phyloP scores from a whole-genome alignment of 108 stramenopile genomes.

The Chaetoceros tenuissimus region DNA sequence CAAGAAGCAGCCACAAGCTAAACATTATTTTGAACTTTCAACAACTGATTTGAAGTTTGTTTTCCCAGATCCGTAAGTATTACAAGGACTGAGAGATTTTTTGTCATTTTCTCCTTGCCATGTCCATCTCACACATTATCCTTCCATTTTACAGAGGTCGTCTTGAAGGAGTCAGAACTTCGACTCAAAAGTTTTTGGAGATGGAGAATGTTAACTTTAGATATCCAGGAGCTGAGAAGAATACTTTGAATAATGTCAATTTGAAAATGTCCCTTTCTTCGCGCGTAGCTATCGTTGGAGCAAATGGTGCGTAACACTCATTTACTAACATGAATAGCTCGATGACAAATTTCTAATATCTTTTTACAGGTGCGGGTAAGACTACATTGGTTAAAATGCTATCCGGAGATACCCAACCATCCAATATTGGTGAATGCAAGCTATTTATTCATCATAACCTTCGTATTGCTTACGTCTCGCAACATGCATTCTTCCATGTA shows the following conservation, averaged over 20 bases:
- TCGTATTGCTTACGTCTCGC: constrained; percentile 92
- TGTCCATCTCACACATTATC: no score
- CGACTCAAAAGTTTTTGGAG: constrained; percentile 94
- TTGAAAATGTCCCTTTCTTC: constrained; percentile 87
- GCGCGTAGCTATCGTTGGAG: constrained; percentile 80
- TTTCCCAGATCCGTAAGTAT: constrained; percentile 89
- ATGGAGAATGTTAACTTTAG: constrained; percentile 83
- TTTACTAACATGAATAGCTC: no score
- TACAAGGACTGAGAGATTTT: no score
- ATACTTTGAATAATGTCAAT: constrained; percentile 62
- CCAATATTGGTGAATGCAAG: constrained; percentile 59
- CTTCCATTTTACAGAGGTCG: no score
- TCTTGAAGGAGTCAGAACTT: constrained; percentile 89
- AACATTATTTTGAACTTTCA: constrained; percentile 92
- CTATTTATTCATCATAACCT: constrained; percentile 89
- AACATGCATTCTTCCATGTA: constrained; percentile 94
- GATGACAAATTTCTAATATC: constrained; percentile 7
- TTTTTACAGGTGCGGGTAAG: no score
- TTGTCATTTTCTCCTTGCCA: background rate
- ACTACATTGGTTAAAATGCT: constrained; percentile 90
- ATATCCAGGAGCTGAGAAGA: constrained; percentile 65
- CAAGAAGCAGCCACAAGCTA: constrained; percentile 87
- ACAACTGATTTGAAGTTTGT: constrained; percentile 78
- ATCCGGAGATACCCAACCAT: constrained; percentile 85
- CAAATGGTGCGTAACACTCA: no score